Conservation (phyloP, 2,329 filamentous ascomycete species). For the Fusarium pseudonygamai region DNA sequence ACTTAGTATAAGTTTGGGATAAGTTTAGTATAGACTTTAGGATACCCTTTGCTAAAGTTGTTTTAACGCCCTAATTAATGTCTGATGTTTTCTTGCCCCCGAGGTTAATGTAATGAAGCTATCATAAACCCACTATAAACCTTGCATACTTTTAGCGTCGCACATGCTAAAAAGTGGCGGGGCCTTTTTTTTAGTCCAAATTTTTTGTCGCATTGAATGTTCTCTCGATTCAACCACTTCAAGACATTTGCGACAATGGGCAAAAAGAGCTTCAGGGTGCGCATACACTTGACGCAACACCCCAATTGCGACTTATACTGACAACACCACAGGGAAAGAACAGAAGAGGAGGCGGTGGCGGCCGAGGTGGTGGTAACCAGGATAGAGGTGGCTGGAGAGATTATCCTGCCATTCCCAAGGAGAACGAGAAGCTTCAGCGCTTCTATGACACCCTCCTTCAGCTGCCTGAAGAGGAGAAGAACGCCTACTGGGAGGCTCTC, state of each 20-base stretch:
- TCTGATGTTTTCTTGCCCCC: not conserved
- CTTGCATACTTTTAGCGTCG: slow-evolving; percentile 34
- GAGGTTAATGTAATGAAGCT: not conserved
- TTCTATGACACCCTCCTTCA: slow-evolving; percentile 86
- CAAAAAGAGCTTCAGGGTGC: slow-evolving; percentile 51
- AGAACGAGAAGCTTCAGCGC: slow-evolving; percentile 84
- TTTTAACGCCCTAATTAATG: not conserved
- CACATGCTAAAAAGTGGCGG: slow-evolving; percentile 36
- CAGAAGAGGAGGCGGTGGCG: slow-evolving; percentile 50
- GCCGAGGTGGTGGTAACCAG: slow-evolving; percentile 43
- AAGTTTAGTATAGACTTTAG: not conserved
- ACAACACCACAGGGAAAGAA: slow-evolving; percentile 48
- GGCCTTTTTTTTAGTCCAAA: slow-evolving; percentile 35
- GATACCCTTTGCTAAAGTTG: not conserved
- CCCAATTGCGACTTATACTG: slow-evolving; percentile 31
- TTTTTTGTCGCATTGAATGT: slow-evolving; percentile 40
- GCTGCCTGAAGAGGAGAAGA: slow-evolving; percentile 79
- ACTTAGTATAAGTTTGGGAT: not conserved
- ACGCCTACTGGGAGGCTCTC: slow-evolving; percentile 85
- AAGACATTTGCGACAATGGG: slow-evolving; percentile 48
- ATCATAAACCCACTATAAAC: slow-evolving; percentile 4
- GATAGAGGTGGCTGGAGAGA: slow-evolving; percentile 46
- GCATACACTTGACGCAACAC: not conserved
- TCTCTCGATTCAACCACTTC: slow-evolving; percentile 23
- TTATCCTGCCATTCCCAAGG: slow-evolving; percentile 67